Evolutionary conservation across 352 stramenopile genomes (phyloP).

Genomic region (Pythium rishiriense): DNA sequence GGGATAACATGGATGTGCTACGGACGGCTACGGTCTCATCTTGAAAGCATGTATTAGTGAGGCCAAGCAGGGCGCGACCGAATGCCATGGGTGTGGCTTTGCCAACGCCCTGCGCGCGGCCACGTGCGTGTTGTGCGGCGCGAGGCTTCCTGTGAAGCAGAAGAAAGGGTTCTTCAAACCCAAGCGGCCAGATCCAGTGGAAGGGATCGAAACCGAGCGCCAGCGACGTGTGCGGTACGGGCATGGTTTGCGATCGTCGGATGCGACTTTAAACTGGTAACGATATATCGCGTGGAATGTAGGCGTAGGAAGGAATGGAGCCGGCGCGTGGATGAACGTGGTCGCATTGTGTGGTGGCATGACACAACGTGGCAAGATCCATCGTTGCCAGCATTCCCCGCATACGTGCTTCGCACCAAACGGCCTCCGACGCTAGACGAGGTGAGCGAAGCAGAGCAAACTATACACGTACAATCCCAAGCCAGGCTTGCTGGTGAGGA

Average conservation of each 20-base stretch:
- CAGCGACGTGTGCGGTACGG: conserved; percentile 16
- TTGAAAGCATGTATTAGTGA: conserved; percentile 6
- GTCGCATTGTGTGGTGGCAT: conserved; percentile 15
- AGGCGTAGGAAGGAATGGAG: conserved; percentile 25
- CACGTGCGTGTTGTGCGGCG: conserved; percentile 21
- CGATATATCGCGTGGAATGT: too few relatives aligned
- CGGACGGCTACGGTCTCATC: too few relatives aligned
- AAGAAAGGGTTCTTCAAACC: conserved; percentile 1
- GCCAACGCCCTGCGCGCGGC: conserved; percentile 15
- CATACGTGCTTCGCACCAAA: conserved; percentile 11
- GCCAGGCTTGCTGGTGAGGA: too few relatives aligned
- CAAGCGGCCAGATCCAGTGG: neutral
- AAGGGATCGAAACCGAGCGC: neutral
- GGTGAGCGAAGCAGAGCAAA: neutral
- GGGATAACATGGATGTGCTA: neutral
- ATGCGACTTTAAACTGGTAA: too few relatives aligned
- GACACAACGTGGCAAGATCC: neutral
- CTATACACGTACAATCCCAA: neutral
- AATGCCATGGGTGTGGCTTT: conserved; percentile 20
- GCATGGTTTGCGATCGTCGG: neutral
- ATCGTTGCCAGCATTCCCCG: neutral
- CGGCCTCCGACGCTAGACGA: neutral
- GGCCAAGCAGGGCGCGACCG: conserved; percentile 13
- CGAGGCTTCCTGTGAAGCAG: neutral
- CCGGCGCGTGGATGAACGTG: conserved; percentile 1